Conservation (phyloP, 805 yeast species). For the Candida argentea region DNA sequence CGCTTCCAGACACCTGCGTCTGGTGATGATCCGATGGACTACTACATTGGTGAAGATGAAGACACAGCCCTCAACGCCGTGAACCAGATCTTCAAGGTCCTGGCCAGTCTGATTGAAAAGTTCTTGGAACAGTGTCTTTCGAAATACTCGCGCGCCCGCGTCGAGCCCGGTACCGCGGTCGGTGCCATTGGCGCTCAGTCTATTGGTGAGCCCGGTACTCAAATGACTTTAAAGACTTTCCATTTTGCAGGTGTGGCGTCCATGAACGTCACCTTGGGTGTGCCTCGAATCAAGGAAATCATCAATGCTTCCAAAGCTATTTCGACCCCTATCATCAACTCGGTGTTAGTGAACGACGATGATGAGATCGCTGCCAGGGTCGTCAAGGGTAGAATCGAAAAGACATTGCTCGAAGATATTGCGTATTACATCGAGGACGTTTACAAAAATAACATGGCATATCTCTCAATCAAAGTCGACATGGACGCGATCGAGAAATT, state of each 20-base stretch:
- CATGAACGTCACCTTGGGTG: slow-evolving; percentile 98
- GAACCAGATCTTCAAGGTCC: slow-evolving; percentile 57
- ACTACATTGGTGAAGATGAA: slow-evolving; percentile 23
- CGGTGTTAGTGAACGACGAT: slow-evolving; percentile 80
- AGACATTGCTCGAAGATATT: slow-evolving; percentile 78
- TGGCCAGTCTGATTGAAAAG: slow-evolving; percentile 45
- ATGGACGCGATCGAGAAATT: slow-evolving; percentile 74
- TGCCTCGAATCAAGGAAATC: slow-evolving; percentile 97
- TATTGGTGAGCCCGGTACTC: slow-evolving; percentile 99
- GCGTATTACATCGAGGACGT: slow-evolving; percentile 91
- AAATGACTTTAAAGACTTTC: slow-evolving; percentile 88
- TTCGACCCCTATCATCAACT: slow-evolving; percentile 94
- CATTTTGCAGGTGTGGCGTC: slow-evolving; percentile 99
- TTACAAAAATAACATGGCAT: slow-evolving; percentile 70
- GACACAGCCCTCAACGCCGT: slow-evolving; percentile 31
- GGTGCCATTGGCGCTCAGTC: slow-evolving; percentile 99
- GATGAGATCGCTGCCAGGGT: slow-evolving; percentile 98
- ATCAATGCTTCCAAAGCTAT: slow-evolving; percentile 93
- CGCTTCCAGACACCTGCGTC: slow-evolving; percentile 21
- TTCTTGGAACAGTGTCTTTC: slow-evolving; percentile 69
- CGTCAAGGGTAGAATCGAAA: slow-evolving; percentile 94
- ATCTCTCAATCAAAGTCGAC: slow-evolving; percentile 73
- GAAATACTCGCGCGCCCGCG: slow-evolving; percentile 83
- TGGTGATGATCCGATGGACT: slow-evolving; percentile 25
- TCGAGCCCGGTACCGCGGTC: slow-evolving; percentile 98